Conservation (phyloP, 257 asterid genomes). For the Fraxinus pennsylvanica region DNA sequence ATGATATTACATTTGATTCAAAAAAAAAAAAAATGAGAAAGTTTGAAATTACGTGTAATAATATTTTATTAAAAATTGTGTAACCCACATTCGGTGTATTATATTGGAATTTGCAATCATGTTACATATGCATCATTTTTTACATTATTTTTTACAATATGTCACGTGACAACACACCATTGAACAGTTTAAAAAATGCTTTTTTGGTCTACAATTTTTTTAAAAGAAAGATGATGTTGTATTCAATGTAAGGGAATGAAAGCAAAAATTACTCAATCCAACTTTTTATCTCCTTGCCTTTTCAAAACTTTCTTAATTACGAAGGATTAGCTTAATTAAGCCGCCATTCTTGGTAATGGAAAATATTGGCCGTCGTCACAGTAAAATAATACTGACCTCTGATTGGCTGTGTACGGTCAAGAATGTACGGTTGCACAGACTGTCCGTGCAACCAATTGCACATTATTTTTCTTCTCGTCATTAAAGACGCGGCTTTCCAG, state of each 20-base stretch:
- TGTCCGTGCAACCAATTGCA: slow-evolving; percentile 25
- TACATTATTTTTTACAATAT: too few species aligned
- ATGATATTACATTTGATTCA: too few species aligned
- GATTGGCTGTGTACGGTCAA: not conserved
- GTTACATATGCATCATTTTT: too few species aligned
- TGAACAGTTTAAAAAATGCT: too few species aligned
- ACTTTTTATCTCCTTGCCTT: not conserved
- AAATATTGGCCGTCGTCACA: not conserved
- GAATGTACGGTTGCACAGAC: not conserved
- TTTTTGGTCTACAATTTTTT: too few species aligned
- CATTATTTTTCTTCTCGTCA: slow-evolving; percentile 8
- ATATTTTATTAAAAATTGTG: too few species aligned
- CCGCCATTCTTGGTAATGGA: not conserved
- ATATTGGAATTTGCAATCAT: too few species aligned
- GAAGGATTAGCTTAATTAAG: not conserved
- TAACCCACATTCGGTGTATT: too few species aligned
- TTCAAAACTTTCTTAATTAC: not conserved
- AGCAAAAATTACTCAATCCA: not conserved
- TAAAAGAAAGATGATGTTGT: too few species aligned
- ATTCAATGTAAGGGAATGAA: not conserved
- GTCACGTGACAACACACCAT: too few species aligned
- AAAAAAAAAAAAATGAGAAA: too few species aligned
- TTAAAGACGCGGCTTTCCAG: slow-evolving; percentile 37
- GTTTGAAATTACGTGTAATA: too few species aligned
- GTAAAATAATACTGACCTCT: not conserved